Percentiles rank a stretch among this genome's conserved stretches.
Conservation (phyloP, 768 basidiomycete genomes). For the Hemileccinum rubropunctum region DNA sequence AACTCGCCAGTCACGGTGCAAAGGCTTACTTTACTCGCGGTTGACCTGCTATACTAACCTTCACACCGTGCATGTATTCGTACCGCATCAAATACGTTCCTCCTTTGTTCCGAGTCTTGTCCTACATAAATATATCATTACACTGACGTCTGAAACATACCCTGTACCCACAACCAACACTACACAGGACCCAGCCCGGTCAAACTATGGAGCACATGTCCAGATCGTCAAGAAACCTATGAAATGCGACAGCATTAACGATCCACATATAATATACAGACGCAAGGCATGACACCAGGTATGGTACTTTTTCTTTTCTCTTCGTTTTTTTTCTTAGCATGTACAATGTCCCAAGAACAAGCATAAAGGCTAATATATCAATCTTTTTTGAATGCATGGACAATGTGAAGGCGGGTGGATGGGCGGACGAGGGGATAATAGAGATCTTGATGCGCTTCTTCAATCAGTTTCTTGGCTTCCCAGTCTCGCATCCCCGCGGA, state of each 20-base stretch:
- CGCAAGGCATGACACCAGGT: slow-evolving; percentile 10
- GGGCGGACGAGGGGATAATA: slow-evolving; percentile 55
- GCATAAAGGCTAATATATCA: slow-evolving; percentile 3
- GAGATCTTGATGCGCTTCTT: slow-evolving; percentile 62
- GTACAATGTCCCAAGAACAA: slow-evolving; percentile 19
- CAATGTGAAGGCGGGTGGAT: slow-evolving; percentile 56
- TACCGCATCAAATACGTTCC: slow-evolving; percentile 5
- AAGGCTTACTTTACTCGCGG: slow-evolving; percentile 87
- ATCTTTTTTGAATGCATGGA: slow-evolving; percentile 44
- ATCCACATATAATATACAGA: slow-evolving; percentile 42
- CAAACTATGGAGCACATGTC: slow-evolving; percentile 5
- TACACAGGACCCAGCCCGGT: not conserved
- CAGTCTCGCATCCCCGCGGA: slow-evolving; percentile 50
- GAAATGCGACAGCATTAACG: slow-evolving; percentile 87
- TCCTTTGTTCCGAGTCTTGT: not conserved
- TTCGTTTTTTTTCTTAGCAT: slow-evolving; percentile 12
- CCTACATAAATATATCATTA: slow-evolving; percentile 15
- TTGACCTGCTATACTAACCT: slow-evolving; percentile 34
- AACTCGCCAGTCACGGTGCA: slow-evolving; percentile 80
- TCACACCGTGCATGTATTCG: slow-evolving; percentile 18
- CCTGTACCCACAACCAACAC: not conserved
- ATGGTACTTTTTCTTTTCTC: slow-evolving; percentile 27
- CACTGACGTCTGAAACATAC: slow-evolving; percentile 3
- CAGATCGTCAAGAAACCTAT: slow-evolving; percentile 30
- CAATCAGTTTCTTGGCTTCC: slow-evolving; percentile 54